Evolutionary conservation across 2,329 filamentous ascomycete genomes (phyloP).

Genomic region (Waltergamsia citrina): DNA sequence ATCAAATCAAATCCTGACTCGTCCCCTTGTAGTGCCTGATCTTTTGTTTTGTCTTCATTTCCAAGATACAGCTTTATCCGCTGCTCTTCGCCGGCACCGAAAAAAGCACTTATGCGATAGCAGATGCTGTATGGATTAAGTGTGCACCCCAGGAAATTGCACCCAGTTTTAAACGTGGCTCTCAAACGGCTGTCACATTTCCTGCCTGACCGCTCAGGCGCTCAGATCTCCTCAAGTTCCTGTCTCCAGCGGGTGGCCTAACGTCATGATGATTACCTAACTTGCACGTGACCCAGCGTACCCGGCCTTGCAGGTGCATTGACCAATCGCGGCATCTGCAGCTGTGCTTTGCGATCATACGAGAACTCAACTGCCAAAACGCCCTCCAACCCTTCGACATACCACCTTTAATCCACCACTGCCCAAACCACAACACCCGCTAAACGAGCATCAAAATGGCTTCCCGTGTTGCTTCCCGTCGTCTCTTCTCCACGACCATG

Average conservation of each 20-base stretch:
- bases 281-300: slow-evolving; percentile 2
- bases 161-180: too few relatives aligned
- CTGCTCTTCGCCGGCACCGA: too few relatives aligned
- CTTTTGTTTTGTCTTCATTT: too few relatives aligned
- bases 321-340: slow-evolving; percentile 6
- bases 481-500: slow-evolving; percentile 43
- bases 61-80: too few relatives aligned
- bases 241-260: background rate
- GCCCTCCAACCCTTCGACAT: background rate
- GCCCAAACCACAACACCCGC: slow-evolving; percentile 9
- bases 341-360: slow-evolving; percentile 19
- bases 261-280: slow-evolving; percentile 1
- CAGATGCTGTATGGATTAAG: too few relatives aligned
- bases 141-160: too few relatives aligned
- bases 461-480: slow-evolving; percentile 41
- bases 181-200: too few relatives aligned
- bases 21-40: too few relatives aligned
- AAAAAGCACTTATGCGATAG: too few relatives aligned
- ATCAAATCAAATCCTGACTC: too few relatives aligned
- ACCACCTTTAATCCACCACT: slow-evolving; percentile 7
- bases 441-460: slow-evolving; percentile 33
- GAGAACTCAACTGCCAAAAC: slow-evolving; percentile 10
- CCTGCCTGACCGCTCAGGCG: background rate
- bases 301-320: slow-evolving; percentile 4
- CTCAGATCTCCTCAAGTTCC: background rate